Evolutionary conservation across 768 basidiomycete genomes (phyloP), one percentile per base, ranked within the genome.

Genomic region (Pisolithus sp.): DNA sequence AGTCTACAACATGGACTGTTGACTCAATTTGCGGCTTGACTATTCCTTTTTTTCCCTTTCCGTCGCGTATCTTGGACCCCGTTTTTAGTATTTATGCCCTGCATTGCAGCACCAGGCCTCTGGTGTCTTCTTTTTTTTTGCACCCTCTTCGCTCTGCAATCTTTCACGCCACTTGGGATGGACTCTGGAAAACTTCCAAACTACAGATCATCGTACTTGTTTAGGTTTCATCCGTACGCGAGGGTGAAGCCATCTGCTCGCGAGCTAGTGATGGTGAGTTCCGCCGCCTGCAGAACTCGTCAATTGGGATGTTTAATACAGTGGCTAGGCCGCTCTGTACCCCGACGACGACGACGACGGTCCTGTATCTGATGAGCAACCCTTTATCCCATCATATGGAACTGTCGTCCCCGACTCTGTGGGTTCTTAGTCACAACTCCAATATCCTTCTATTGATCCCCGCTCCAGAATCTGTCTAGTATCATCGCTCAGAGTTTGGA

Each of bases 151-250:
- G 20, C 40, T 30, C 41, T 47, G 12, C 26, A 26, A 2, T 9
- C 51, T 26, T 37, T 18, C 34, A 34, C 26, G 34, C 20, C 30
- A 9, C 10, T 23, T 15, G n/a, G 38, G 12, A 55, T 20, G 18
- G 39, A 44, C 26, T 24, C 41, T 7, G 24, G 45, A 36, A 52
- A 49, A 2, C 40, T 57, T 9, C 56, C 53, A 3, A 51, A 39
- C 28, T 57, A 57, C 42, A 45, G 53, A 12, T 45, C 50, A 1
- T 57, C 53, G 5, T 37, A 57, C 23, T 36, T 57, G 37, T 41
- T 55, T 6, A 42, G 56, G 9, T 57, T 45, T 28, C 53, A 57
- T 18, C 56, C 56, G 5, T 54, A 57, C 38, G 46, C 53, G 17
- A 53, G 56, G 15, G 49, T 51, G 5, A 40, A 44, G n/a, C 53